Percentiles rank a stretch among this genome's conserved stretches.
phyloP scores from a whole-genome alignment of 495 filamentous ascomycete species.

The Tuber magnatum region DNA sequence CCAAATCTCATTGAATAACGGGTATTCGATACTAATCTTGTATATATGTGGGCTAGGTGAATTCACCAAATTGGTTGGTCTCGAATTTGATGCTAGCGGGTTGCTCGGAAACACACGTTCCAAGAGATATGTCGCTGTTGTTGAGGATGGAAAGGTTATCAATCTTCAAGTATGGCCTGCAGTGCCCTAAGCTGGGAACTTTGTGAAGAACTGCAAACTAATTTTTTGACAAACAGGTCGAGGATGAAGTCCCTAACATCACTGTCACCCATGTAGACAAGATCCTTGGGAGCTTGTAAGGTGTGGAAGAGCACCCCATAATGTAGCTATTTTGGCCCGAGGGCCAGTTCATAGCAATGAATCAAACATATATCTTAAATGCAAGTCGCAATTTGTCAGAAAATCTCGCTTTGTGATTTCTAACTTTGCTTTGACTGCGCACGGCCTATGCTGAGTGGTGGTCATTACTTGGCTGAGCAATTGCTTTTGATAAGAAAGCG shows the following conservation, averaged over 20 bases:
- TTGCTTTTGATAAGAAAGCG: background rate
- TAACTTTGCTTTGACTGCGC: background rate
- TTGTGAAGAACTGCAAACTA: background rate
- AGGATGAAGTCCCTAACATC: slow-evolving; percentile 25
- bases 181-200: background rate
- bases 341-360: background rate
- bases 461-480: background rate
- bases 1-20: background rate
- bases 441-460: background rate
- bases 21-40: background rate
- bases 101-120: slow-evolving; percentile 78
- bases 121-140: slow-evolving; percentile 77
- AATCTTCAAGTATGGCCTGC: slow-evolving; percentile 35
- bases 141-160: slow-evolving; percentile 72
- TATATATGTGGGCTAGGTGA: slow-evolving; percentile 38
- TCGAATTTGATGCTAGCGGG: slow-evolving; percentile 70
- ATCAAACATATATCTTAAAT: background rate
- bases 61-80: slow-evolving; percentile 83
- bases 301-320: background rate
- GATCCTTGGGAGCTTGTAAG: slow-evolving; percentile 33
- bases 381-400: background rate
- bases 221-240: slow-evolving; percentile 14
- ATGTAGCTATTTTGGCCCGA: slow-evolving; percentile 1
- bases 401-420: background rate
- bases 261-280: slow-evolving; percentile 33